A percentile compares a stretch with the other conserved stretches of the same genome.
Conservation (phyloP, 768 basidiomycete genomes). For the Cyclocybe cylindracea region DNA sequence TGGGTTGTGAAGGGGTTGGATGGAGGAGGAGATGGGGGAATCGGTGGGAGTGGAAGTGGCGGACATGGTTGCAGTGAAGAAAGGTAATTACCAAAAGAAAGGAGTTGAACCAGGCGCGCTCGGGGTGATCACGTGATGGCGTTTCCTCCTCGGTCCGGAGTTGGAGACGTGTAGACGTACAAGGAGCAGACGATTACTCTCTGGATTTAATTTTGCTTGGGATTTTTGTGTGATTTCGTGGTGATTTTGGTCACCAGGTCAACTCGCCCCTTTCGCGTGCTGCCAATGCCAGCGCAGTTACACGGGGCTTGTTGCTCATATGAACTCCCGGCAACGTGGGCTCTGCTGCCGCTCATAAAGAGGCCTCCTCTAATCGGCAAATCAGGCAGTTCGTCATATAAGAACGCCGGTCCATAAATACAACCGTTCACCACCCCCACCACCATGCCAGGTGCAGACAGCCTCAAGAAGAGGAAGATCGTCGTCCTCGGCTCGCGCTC, state of each 20-base stretch:
- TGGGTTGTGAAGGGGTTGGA: slow-evolving; percentile 87
- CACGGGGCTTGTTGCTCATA: background rate
- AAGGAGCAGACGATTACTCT: background rate
- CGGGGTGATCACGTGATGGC: slow-evolving; percentile 20
- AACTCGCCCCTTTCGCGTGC: background rate
- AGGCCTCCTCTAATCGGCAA: too few species aligned
- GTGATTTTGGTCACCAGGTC: slow-evolving; percentile 10
- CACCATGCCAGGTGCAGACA: background rate
- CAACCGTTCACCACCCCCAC: too few species aligned
- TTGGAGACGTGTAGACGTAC: slow-evolving; percentile 18
- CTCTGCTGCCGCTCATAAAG: too few species aligned
- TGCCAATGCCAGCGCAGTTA: background rate
- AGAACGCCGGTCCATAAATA: too few species aligned
- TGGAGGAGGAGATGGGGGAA: slow-evolving; percentile 60
- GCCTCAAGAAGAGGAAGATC: slow-evolving; percentile 75
- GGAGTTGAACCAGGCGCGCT: slow-evolving; percentile 17
- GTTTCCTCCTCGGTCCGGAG: background rate
- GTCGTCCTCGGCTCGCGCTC: slow-evolving; percentile 83
- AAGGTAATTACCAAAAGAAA: slow-evolving; percentile 16
- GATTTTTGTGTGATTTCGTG: background rate
- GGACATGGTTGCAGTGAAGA: slow-evolving; percentile 40
- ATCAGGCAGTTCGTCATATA: too few species aligned
- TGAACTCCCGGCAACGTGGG: slow-evolving; percentile 3
- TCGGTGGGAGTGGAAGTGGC: slow-evolving; percentile 63
- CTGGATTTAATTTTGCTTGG: background rate